Evolutionary conservation across 2,329 filamentous ascomycete genomes (phyloP).

Genomic region (Ciborinia camelliae): DNA sequence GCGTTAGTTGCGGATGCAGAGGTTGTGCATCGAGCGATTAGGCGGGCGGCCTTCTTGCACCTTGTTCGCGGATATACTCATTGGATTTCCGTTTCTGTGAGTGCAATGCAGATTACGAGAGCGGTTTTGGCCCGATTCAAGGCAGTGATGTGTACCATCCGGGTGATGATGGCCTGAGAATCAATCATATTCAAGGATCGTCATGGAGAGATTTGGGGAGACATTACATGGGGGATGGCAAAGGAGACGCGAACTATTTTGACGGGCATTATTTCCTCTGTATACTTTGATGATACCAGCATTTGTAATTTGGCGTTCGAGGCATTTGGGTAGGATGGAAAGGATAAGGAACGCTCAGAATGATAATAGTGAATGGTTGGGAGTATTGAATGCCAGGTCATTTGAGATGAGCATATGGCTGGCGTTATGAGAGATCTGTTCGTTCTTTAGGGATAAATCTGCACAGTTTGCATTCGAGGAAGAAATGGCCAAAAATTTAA

Average conservation of each 20-base stretch:
- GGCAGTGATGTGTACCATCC: background rate
- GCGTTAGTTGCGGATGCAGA: conserved; percentile 90
- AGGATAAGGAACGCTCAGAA: background rate
- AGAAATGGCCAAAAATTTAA: background rate
- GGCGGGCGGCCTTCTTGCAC: background rate
- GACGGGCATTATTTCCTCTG: background rate
- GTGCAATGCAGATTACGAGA: background rate
- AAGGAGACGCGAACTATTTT: background rate
- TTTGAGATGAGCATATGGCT: background rate
- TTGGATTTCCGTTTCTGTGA: background rate
- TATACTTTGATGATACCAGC: conserved; percentile 30
- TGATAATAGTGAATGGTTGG: background rate
- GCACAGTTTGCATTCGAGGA: background rate
- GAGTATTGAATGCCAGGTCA: background rate
- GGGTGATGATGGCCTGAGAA: conserved; percentile 7
- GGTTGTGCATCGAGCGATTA: conserved; percentile 85
- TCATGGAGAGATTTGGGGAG: background rate
- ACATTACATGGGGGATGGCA: background rate
- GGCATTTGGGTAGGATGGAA: background rate
- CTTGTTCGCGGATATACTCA: conserved; percentile 2
- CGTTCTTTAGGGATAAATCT: background rate
- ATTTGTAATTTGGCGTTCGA: conserved; percentile 22
- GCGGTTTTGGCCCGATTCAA: background rate
- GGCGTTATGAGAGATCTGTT: background rate
- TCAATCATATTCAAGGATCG: background rate